These are phyloP conservation scores for Scheffersomyces ergatensis DNA, from an alignment of 805 yeast species.

Conservation along the genomic window DNA sequence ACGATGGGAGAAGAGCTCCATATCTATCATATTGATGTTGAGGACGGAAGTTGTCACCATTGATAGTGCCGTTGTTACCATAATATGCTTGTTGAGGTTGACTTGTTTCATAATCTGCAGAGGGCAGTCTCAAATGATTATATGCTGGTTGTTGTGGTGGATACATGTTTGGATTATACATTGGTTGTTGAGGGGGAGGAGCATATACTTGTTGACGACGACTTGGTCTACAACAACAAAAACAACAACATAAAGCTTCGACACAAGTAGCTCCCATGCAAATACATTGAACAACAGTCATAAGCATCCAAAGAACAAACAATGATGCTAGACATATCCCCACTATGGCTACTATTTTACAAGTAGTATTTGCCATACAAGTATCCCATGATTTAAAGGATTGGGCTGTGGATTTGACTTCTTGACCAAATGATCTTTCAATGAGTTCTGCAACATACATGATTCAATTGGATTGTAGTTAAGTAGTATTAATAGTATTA, in stretches of 20 bases:
- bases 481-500: too few relatives aligned
- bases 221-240: constrained; percentile 24
- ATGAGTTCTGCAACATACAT: background rate
- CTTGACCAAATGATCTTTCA: constrained; percentile 8
- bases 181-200: constrained; percentile 10
- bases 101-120: background rate
- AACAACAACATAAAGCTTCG: constrained; percentile 50
- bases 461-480: too few relatives aligned
- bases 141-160: constrained; percentile 13
- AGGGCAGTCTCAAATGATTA: constrained; percentile 5
- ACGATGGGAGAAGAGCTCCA: background rate
- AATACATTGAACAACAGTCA: constrained; percentile 53
- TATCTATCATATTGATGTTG: background rate
- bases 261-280: constrained; percentile 49
- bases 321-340: constrained; percentile 61
- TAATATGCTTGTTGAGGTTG: constrained; percentile 8
- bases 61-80: background rate
- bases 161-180: constrained; percentile 33
- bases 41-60: too few relatives aligned
- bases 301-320: constrained; percentile 53
- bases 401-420: constrained; percentile 39
- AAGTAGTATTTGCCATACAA: constrained; percentile 74
- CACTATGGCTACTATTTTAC: constrained; percentile 76
- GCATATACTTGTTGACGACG: constrained; percentile 6
- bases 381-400: constrained; percentile 69